phyloP scores from a whole-genome alignment of 2,329 filamentous ascomycete genomes.

The Colletotrichum karsti region DNA sequence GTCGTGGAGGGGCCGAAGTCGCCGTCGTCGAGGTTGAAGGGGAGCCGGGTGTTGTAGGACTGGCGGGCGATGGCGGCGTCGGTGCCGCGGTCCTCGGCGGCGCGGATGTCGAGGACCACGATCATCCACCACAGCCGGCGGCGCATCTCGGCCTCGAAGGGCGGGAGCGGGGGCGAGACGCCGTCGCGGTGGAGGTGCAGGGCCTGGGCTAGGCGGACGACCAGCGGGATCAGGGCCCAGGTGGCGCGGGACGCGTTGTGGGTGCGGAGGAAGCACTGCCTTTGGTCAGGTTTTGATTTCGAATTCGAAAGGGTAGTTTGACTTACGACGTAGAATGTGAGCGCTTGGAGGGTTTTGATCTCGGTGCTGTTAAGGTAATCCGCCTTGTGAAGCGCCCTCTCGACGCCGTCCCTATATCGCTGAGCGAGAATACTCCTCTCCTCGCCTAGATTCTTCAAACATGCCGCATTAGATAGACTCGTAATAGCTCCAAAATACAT shows the following conservation, averaged over 20 bases:
- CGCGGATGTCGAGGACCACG: constrained; percentile 66
- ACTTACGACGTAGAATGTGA: constrained; percentile 48
- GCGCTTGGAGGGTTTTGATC: constrained; percentile 49
- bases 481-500: constrained; percentile 52
- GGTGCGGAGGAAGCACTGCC: constrained; percentile 45
- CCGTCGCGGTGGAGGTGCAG: constrained; percentile 53
- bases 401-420: constrained; percentile 42
- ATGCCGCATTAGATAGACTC: constrained; percentile 41
- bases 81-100: constrained; percentile 62
- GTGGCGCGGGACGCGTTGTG: constrained; percentile 46
- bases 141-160: constrained; percentile 67
- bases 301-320: neutral
- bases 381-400: constrained; percentile 49
- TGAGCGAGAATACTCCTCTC: constrained; percentile 40
- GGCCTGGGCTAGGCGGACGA: constrained; percentile 53
- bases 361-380: constrained; percentile 51
- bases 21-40: constrained; percentile 62
- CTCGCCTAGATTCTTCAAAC: constrained; percentile 42
- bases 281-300: neutral
- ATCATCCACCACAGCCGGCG: constrained; percentile 71
- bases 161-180: constrained; percentile 42
- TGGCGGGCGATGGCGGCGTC: constrained; percentile 49
- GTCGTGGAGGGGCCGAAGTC: constrained; percentile 52
- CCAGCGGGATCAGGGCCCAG: constrained; percentile 50
- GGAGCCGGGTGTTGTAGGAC: constrained; percentile 56